Percentiles rank a stretch among this genome's conserved stretches.
Conservation (phyloP, 192 early-diverging fungal genomes). For the Dissophora ornata region DNA sequence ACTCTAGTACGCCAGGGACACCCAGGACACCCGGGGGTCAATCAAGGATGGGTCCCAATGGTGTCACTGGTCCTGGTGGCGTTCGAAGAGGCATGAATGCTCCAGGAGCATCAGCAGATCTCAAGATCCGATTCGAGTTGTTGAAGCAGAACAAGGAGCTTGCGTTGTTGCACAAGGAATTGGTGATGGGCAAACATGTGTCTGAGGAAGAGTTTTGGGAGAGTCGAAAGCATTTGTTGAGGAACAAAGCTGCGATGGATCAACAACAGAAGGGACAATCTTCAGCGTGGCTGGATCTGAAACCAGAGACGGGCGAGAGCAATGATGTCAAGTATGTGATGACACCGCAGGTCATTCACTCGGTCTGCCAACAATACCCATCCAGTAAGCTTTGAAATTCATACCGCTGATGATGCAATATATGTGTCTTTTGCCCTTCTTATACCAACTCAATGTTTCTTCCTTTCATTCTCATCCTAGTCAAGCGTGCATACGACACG, state of each 20-base stretch:
- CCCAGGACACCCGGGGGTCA: slow-evolving; percentile 34
- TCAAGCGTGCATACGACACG: slow-evolving; percentile 82
- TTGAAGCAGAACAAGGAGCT: slow-evolving; percentile 78
- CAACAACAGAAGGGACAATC: slow-evolving; percentile 86
- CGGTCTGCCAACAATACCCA: slow-evolving; percentile 92
- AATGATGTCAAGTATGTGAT: slow-evolving; percentile 87
- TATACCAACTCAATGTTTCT: neutral
- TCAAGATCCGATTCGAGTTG: slow-evolving; percentile 69
- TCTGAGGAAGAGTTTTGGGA: slow-evolving; percentile 97
- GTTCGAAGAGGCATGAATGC: slow-evolving; percentile 26
- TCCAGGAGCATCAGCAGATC: slow-evolving; percentile 62
- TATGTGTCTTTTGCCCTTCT: neutral
- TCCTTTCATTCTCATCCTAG: slow-evolving; percentile 56
- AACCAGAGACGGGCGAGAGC: slow-evolving; percentile 74
- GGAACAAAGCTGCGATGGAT: slow-evolving; percentile 75
- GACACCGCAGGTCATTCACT: slow-evolving; percentile 89
- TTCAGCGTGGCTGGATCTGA: slow-evolving; percentile 76
- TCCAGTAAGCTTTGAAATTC: slow-evolving; percentile 58
- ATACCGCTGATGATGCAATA: too few relatives aligned
- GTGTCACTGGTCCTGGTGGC: slow-evolving; percentile 11
- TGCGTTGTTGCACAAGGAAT: slow-evolving; percentile 75
- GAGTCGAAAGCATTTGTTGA: slow-evolving; percentile 77
- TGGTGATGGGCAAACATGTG: slow-evolving; percentile 81
- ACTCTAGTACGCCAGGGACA: slow-evolving; percentile 49
- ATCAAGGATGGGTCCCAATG: slow-evolving; percentile 24